Percentiles rank a stretch among this genome's conserved stretches.
Evolutionary conservation across 371 early-diverging fungal species (phyloP).

Genomic region (Apophysomyces variabilis): DNA sequence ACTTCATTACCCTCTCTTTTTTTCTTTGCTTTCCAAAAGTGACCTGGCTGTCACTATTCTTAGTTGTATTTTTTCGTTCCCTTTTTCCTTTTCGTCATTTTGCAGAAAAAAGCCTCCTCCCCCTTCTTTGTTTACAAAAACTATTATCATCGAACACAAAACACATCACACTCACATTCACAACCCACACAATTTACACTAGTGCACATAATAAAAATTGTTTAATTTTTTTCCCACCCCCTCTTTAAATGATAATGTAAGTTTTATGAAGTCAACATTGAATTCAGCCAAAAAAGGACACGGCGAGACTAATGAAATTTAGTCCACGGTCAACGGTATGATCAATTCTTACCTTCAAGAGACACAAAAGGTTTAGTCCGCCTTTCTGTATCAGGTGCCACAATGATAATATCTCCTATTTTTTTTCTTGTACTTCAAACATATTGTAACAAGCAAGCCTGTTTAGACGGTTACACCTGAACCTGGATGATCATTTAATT

Average conservation of each 20-base stretch:
- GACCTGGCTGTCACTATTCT: conserved; percentile 1
- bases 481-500: no score
- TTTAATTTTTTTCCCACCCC: neutral
- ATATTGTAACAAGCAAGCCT: no score
- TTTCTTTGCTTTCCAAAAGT: neutral
- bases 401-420: no score
- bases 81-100: no score
- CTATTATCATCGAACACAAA: no score
- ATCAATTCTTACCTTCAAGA: no score
- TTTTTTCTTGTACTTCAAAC: no score
- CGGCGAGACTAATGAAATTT: neutral
- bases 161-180: no score
- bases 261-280: conserved; percentile 10
- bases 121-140: neutral
- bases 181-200: no score
- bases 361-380: no score
- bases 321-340: neutral
- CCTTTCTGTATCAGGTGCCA: no score
- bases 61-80: conserved; percentile 5
- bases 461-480: no score
- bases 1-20: neutral
- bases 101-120: neutral
- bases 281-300: neutral
- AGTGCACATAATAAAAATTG: conserved; percentile 6
- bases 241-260: neutral